Conservation (phyloP, 2,329 filamentous ascomycete genomes). For the Fusarium oligoseptatum region DNA sequence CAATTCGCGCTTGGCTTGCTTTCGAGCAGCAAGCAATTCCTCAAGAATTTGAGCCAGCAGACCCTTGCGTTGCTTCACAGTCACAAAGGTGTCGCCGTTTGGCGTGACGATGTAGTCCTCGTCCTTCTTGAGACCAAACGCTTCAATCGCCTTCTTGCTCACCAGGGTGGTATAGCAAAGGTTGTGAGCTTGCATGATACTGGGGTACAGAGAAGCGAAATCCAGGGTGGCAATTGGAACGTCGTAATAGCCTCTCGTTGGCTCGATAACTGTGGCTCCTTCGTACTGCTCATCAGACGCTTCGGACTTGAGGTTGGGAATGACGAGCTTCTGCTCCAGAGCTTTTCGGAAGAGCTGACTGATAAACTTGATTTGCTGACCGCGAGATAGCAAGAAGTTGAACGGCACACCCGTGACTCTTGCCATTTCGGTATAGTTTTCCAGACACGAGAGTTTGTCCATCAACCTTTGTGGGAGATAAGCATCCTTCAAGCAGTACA, state of each 20-base stretch:
- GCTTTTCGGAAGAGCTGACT: slow-evolving; percentile 98
- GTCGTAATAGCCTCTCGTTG: slow-evolving; percentile 91
- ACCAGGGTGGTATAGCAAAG: slow-evolving; percentile 96
- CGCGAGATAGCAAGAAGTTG: slow-evolving; percentile 90
- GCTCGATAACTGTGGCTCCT: slow-evolving; percentile 98
- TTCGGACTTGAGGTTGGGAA: slow-evolving; percentile 84
- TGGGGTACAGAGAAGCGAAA: slow-evolving; percentile 98
- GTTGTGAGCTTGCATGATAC: slow-evolving; percentile 99
- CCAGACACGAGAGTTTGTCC: slow-evolving; percentile 98
- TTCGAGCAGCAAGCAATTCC: slow-evolving; percentile 90
- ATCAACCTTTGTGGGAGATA: slow-evolving; percentile 94
- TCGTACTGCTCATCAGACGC: slow-evolving; percentile 90
- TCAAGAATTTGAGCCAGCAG: slow-evolving; percentile 95
- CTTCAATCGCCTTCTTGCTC: slow-evolving; percentile 78
- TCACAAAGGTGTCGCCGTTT: slow-evolving; percentile 94
- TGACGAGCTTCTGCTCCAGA: slow-evolving; percentile 90
- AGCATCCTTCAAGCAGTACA: slow-evolving; percentile 98
- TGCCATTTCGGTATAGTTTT: slow-evolving; percentile 99
- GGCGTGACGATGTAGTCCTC: slow-evolving; percentile 98
- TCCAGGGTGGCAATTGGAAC: slow-evolving; percentile 96
- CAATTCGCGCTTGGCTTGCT: slow-evolving; percentile 92
- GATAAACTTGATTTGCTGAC: slow-evolving; percentile 97
- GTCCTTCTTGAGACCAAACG: slow-evolving; percentile 82
- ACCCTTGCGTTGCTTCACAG: slow-evolving; percentile 88
- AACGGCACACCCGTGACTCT: slow-evolving; percentile 99